Base-by-base conservation (phyloP, 495 filamentous ascomycete genomes). In the Melanomma pulvis-pyrius region DNA sequence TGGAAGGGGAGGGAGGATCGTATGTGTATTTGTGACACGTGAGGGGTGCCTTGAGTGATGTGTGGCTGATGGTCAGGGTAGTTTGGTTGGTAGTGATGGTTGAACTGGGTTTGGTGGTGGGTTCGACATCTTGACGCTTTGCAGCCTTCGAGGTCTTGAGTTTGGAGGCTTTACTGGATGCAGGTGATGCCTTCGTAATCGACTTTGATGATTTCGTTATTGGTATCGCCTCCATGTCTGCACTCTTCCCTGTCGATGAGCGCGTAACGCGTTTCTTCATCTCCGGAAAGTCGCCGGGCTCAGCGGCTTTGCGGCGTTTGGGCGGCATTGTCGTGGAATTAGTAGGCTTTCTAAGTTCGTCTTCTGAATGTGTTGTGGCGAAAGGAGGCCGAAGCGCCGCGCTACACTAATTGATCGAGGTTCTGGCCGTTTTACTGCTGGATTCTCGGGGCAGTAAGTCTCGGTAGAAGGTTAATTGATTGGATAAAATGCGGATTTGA, bases 21-120 rank as follows among this genome's bases (percentile, higher is more conserved):
- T 51, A 30, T 21, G 11, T 30, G 65, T 62, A 59, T n/a, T 34
- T 25, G 2, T 61, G 51, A 39, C 59, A 68, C 29, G 13, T 29
- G 22, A 67, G 13, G 21, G 64, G 56, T 12, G 60, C 47, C 13
- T 59, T 55, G 48, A 47, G 7, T 17, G 56, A 47, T 21, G 13
- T n/a, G 12, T 28, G 25, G 9, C 11, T 29, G 19, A 52, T 53
- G 30, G 44, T 47, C 1, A 57, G 32, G 5, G 41, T 28, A 8
- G 28, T 66, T 26, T 29, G 25, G 15, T 56, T 63, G 19, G 22
- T 17, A n/a, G 5, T 36, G 5, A 7, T 15, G 58, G 15, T 19
- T 21, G 47, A 19, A 29, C 9, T 48, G 21, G 34, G 3, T 60
- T 48, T 49, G 34, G 36, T 3, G 36, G 29, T 41, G 53, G 11